Evolutionary conservation across 2,329 filamentous ascomycete species (phyloP).

Genomic region (Pseudogymnoascus sp.): DNA sequence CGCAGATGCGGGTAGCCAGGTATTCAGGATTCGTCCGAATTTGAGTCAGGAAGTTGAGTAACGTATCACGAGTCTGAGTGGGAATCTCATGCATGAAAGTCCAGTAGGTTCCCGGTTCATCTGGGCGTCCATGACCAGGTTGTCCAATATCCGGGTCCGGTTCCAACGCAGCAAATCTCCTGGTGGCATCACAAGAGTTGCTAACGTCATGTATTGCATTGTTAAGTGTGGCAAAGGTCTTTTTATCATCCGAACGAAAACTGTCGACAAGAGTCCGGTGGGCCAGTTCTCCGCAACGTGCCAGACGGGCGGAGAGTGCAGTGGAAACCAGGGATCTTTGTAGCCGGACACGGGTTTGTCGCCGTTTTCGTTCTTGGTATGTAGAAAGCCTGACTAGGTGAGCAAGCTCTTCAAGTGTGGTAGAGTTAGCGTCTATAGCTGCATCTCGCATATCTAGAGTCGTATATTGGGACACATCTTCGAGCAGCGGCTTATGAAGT

Average conservation of each 20-base stretch:
- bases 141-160: constrained; percentile 56
- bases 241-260: constrained; percentile 73
- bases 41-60: constrained; percentile 72
- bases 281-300: constrained; percentile 65
- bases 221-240: constrained; percentile 64
- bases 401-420: constrained; percentile 67
- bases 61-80: constrained; percentile 61
- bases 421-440: constrained; percentile 53
- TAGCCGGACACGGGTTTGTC: constrained; percentile 62
- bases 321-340: constrained; percentile 68
- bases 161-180: constrained; percentile 62
- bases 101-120: constrained; percentile 36
- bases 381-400: constrained; percentile 70
- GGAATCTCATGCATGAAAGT: constrained; percentile 69
- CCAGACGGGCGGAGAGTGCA: constrained; percentile 65
- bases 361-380: constrained; percentile 74
- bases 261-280: constrained; percentile 69
- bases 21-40: constrained; percentile 83
- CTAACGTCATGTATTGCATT: constrained; percentile 73
- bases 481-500: constrained; percentile 41
- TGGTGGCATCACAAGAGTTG: constrained; percentile 65
- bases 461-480: constrained; percentile 58
- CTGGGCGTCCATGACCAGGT: constrained; percentile 27
- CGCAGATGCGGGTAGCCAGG: constrained; percentile 71
- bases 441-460: constrained; percentile 45